Evolutionary conservation across 768 basidiomycete species (phyloP), one percentile per base, ranked within the genome.

Genomic region (Leucocoprinus birnbaumii): DNA sequence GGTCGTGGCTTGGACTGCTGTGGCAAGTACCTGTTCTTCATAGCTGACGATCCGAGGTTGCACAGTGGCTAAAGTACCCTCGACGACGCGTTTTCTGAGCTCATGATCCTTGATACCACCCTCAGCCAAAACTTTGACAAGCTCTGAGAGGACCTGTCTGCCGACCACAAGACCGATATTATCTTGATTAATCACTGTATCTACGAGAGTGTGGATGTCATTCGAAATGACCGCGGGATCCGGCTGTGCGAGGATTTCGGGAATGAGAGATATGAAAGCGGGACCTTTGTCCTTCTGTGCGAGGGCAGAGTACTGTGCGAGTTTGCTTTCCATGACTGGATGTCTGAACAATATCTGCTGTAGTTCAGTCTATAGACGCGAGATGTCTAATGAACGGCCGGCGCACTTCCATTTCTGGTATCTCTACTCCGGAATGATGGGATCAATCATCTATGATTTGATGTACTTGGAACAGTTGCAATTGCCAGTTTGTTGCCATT

Each of bases 11-110:
- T 18, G 26, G 16, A 16, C 3, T 38, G 26, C 37, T 48, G 19
- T n/a, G 19, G 48, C 45, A n/a, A 21, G 9, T 63, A 94, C 97
- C 80, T 97, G 94, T 71, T 98, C 94, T 67, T 99, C 96, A 63
- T 91, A 96, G 68, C 88, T 94, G 58, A 91, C 92, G 61, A 94
- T 80, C 53, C 91, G 79, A 18, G 89, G 84, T 66, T 92, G 86
- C 37, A 90, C 73, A 27, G 82, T 78, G 18, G 75, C 72, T 31
- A 97, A 76, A 0, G 89, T 86, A 40, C 87, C 85, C 66, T 91
- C 78, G 7, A 97, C 84, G 40, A 95, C 79, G 53, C 78, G 77
- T 67, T 90, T 90, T 62, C 82, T 80, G 14, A 83, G 64, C 9
- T 85, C 84, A 13, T 73, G 63, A 61, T 83, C 72, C 43, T 78